Evolutionary conservation across 2,329 filamentous ascomycete species (phyloP).

Genomic region (Fusarium chaquense): DNA sequence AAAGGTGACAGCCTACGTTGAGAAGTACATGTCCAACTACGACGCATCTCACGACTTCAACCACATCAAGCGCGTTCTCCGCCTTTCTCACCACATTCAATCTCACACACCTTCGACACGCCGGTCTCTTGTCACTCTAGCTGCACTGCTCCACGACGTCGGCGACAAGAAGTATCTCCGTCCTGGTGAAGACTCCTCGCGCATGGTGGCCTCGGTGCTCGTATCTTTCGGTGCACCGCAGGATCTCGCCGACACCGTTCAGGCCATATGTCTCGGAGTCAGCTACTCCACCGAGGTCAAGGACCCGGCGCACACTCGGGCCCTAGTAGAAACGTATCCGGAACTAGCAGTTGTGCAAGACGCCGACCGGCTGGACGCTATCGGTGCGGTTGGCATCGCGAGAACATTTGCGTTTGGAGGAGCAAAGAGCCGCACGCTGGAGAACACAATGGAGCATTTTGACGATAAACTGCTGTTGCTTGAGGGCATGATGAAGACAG

Average conservation of each 20-base stretch:
- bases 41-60: slow-evolving; percentile 90
- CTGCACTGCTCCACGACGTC: slow-evolving; percentile 86
- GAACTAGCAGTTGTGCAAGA: slow-evolving; percentile 83
- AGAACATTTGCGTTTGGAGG: slow-evolving; percentile 75
- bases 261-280: slow-evolving; percentile 79
- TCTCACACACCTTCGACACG: slow-evolving; percentile 56
- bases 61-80: slow-evolving; percentile 83
- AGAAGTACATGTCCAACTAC: slow-evolving; percentile 79
- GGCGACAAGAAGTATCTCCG: slow-evolving; percentile 85
- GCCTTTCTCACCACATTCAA: slow-evolving; percentile 76
- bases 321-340: slow-evolving; percentile 73
- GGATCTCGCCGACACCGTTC: slow-evolving; percentile 73
- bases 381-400: slow-evolving; percentile 87
- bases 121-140: slow-evolving; percentile 70
- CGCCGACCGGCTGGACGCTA: slow-evolving; percentile 90
- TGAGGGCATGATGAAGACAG: slow-evolving; percentile 74
- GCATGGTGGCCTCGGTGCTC: slow-evolving; percentile 68
- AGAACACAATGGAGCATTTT: slow-evolving; percentile 78
- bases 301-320: slow-evolving; percentile 69
- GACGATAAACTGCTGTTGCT: slow-evolving; percentile 78
- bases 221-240: slow-evolving; percentile 66
- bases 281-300: slow-evolving; percentile 81
- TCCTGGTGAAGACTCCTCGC: slow-evolving; percentile 67
- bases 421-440: slow-evolving; percentile 69
- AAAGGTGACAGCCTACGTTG: slow-evolving; percentile 71